phyloP scores from a whole-genome alignment of 2,329 filamentous ascomycete species.

The Elsinoe ampelina region DNA sequence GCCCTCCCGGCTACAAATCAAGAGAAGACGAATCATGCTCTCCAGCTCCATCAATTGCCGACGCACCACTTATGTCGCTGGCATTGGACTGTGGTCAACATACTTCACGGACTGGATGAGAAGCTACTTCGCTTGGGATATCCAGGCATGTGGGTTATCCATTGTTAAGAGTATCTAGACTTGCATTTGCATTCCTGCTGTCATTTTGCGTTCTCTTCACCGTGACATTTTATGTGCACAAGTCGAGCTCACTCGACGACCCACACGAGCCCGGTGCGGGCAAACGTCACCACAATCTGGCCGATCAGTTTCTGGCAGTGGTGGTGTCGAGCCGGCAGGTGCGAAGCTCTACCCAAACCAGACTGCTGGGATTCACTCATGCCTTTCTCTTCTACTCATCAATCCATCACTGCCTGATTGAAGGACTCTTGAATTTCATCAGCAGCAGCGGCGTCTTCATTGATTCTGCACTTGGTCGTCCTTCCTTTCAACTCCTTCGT shows the following conservation, averaged over 20 bases:
- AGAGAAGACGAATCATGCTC: constrained; percentile 40
- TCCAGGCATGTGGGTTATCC: no score
- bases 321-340: neutral
- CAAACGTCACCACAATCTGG: no score
- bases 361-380: constrained; percentile 7
- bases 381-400: constrained; percentile 6
- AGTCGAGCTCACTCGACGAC: no score
- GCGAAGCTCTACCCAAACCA: neutral
- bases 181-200: no score
- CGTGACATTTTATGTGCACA: no score
- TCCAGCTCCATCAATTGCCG: neutral
- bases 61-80: neutral
- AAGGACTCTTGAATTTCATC: constrained; percentile 8
- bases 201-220: no score
- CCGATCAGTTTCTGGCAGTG: neutral
- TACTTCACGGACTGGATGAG: no score
- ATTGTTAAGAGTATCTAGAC: no score
- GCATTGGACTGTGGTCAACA: neutral
- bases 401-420: neutral
- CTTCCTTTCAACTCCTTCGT: neutral
- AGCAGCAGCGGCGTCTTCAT: neutral
- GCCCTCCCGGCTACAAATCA: constrained; percentile 55
- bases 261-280: no score
- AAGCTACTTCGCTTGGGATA: no score
- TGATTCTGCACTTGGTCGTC: neutral